phyloP scores from a whole-genome alignment of 2,329 filamentous ascomycete genomes.

The Atkinsonella hypoxylon region DNA sequence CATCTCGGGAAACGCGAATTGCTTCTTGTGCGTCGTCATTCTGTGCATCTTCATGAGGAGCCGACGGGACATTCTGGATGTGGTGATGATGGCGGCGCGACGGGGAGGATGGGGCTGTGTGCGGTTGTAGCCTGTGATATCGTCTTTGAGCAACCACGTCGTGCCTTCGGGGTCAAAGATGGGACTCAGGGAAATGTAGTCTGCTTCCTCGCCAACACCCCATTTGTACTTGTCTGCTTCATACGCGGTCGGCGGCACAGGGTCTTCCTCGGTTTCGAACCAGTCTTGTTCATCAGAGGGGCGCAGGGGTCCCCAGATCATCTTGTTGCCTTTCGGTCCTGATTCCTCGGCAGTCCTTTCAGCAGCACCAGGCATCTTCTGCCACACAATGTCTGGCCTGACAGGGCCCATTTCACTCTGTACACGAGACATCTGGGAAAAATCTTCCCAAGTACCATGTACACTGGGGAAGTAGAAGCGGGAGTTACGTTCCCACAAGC shows the following conservation, averaged over 20 bases:
- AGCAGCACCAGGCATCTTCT: constrained; percentile 31
- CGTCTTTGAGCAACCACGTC: constrained; percentile 68
- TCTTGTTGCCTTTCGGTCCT: constrained; percentile 37
- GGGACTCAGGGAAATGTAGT: constrained; percentile 83
- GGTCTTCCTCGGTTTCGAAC: constrained; percentile 62
- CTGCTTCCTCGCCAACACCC: constrained; percentile 84
- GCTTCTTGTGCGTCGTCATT: constrained; percentile 73
- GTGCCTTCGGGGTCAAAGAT: constrained; percentile 85
- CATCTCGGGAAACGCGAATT: constrained; percentile 94
- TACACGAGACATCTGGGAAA: constrained; percentile 59
- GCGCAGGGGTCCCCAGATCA: constrained; percentile 76
- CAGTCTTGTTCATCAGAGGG: constrained; percentile 57
- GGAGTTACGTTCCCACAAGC: constrained; percentile 68
- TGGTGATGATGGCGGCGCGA: constrained; percentile 79
- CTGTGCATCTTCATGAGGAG: constrained; percentile 81
- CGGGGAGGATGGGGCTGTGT: constrained; percentile 51
- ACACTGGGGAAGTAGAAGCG: constrained; percentile 68
- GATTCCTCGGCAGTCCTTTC: constrained; percentile 24
- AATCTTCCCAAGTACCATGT: constrained; percentile 71
- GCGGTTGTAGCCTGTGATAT: constrained; percentile 73
- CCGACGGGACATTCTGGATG: constrained; percentile 68
- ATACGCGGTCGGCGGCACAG: constrained; percentile 54
- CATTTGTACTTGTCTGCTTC: constrained; percentile 74
- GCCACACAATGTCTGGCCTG: constrained; percentile 57
- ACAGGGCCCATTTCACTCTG: constrained; percentile 60